Conservation (phyloP, 2,329 filamentous ascomycete species). For the Colletotrichum sojae region DNA sequence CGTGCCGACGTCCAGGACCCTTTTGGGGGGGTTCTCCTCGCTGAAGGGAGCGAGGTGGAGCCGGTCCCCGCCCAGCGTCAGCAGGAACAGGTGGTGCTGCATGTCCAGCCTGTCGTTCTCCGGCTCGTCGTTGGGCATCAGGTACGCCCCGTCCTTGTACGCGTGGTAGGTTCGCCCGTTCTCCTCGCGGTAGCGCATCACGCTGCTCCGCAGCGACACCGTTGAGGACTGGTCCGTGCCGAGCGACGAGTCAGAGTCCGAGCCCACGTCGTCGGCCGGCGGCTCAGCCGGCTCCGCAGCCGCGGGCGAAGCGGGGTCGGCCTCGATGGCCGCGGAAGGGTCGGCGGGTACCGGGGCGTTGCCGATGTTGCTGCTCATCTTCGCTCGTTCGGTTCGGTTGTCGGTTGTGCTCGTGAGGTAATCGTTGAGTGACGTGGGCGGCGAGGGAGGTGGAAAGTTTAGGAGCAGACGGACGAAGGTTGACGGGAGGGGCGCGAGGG, state of each 20-base stretch:
- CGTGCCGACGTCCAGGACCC: constrained; percentile 52
- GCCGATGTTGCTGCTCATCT: neutral
- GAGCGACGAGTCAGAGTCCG: constrained; percentile 32
- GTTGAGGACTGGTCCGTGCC: constrained; percentile 44
- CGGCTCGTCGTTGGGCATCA: constrained; percentile 42
- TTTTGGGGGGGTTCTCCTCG: too few relatives aligned
- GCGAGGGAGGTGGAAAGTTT: too few relatives aligned
- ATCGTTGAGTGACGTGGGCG: too few relatives aligned
- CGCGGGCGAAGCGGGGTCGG: neutral
- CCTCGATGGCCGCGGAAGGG: too few relatives aligned
- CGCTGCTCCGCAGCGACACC: constrained; percentile 52
- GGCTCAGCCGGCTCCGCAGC: too few relatives aligned
- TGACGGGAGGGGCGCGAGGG: too few relatives aligned
- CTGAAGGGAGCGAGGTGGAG: too few relatives aligned
- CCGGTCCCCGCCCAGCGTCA: too few relatives aligned
- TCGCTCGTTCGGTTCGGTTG: too few relatives aligned
- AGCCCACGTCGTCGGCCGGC: constrained; percentile 11
- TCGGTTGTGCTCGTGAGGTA: too few relatives aligned
- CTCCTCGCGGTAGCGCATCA: constrained; percentile 53
- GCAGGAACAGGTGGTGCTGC: constrained; percentile 48
- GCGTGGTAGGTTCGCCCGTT: constrained; percentile 57
- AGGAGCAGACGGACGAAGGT: too few relatives aligned
- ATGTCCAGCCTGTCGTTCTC: constrained; percentile 54
- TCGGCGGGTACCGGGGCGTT: neutral
- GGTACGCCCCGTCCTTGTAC: constrained; percentile 42